Evolutionary conservation across 176 grass and related monocot species (phyloP).

Genomic region (Carex parvula): DNA sequence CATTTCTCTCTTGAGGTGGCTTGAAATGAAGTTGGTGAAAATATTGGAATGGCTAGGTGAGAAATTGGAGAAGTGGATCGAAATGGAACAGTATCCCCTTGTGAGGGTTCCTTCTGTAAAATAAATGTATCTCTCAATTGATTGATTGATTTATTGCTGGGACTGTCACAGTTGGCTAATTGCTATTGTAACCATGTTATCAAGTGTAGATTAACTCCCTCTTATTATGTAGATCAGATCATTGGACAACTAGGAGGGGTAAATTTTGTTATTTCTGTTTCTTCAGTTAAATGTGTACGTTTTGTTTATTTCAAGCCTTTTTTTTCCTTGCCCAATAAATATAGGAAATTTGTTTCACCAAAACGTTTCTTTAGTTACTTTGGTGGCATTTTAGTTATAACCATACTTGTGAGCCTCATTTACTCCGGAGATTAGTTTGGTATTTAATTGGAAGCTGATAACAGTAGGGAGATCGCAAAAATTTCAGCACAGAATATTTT

Average conservation of each 20-base stretch:
- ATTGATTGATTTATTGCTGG: constrained; percentile 20
- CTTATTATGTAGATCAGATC: neutral
- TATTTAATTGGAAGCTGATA: too few species aligned
- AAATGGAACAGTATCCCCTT: constrained; percentile 8
- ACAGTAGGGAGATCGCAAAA: too few species aligned
- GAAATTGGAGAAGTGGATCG: neutral
- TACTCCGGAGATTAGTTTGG: neutral
- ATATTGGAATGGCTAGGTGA: constrained; percentile 12
- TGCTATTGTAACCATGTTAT: neutral
- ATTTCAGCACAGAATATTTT: too few species aligned
- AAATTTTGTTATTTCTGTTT: neutral
- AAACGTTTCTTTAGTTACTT: neutral
- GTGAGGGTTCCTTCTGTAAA: constrained; percentile 26
- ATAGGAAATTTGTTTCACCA: neutral
- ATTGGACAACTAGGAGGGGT: neutral
- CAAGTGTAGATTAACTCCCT: constrained; percentile 12
- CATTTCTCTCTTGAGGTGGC: neutral
- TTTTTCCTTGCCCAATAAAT: neutral
- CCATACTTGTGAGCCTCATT: neutral
- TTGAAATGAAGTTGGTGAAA: neutral
- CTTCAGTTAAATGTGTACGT: neutral
- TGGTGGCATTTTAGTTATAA: neutral
- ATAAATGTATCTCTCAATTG: constrained; percentile 26
- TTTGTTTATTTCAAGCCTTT: neutral
- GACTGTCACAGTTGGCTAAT: constrained; percentile 8